These are phyloP conservation scores for Trichoderma arundinaceum DNA, from an alignment of 2,329 filamentous ascomycete species.

Conservation along the genomic window DNA sequence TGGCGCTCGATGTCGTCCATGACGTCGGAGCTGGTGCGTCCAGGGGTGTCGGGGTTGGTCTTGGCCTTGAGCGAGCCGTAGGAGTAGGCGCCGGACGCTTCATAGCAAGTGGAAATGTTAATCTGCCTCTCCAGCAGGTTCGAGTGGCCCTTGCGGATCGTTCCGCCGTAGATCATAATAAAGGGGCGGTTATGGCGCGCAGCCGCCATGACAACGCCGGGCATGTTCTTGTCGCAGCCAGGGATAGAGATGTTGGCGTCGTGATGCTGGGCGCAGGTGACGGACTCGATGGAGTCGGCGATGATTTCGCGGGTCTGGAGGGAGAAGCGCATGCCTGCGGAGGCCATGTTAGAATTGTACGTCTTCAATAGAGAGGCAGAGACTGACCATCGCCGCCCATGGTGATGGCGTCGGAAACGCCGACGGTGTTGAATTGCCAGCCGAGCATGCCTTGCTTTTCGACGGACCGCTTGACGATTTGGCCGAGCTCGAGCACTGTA, in stretches of 20 bases:
- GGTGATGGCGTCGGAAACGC: constrained; percentile 88
- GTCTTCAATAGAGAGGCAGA: neutral
- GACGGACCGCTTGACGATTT: constrained; percentile 82
- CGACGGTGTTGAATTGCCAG: constrained; percentile 94
- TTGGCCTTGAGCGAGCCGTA: constrained; percentile 79
- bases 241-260: constrained; percentile 94
- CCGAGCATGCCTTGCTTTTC: constrained; percentile 85
- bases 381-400: constrained; percentile 84
- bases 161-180: constrained; percentile 94
- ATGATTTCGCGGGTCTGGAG: constrained; percentile 91
- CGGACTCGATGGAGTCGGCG: constrained; percentile 90
- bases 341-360: neutral
- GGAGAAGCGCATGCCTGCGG: constrained; percentile 86
- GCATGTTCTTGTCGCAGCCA: constrained; percentile 98
- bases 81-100: constrained; percentile 80
- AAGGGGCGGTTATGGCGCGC: constrained; percentile 90
- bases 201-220: constrained; percentile 87
- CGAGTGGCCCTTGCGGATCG: constrained; percentile 86
- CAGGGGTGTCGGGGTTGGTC: constrained; percentile 63
- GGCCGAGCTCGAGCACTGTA: constrained; percentile 80
- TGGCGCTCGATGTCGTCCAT: constrained; percentile 91
- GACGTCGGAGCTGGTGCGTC: constrained; percentile 75
- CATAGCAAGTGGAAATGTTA: constrained; percentile 89
- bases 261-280: constrained; percentile 89
- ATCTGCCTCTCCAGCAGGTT: constrained; percentile 75